Base-by-base conservation (phyloP, 2,329 filamentous ascomycete genomes). In the Colletotrichum camelliae region DNA sequence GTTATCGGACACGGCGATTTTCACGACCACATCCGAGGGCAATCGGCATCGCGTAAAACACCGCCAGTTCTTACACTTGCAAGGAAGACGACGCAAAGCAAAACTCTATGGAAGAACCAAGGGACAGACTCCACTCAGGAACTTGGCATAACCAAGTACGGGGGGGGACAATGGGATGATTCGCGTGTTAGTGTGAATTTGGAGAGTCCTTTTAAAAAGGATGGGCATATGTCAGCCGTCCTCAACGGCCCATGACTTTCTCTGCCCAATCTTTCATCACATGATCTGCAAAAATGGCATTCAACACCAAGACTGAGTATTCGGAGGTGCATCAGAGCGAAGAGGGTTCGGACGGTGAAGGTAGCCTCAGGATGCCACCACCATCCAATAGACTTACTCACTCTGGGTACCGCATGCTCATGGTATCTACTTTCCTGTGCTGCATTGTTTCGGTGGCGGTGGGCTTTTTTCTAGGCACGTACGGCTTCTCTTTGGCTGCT, bases 241-340 rank as follows among this genome's bases (percentile, higher is more conserved):
- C 0, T 1, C 1, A 48, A n/a, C 6, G n/a, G 43, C n/a, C 10
- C 43, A 21, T n/a, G n/a, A n/a, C 10, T 1, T 48, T 12, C 1
- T 48, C n/a, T 48, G 43, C 10, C n/a, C 18, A 48, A 48, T 1
- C 5, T 48, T 21, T 21, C 43, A 4, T 48, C 9, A 4, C 7
- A 48, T 7, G 5, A 48, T 48, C n/a, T 48, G 43, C 10, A 4
- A 21, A 5, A 48, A 48, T 48, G 43, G 43, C 13, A 48, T 21
- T 48, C 43, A 48, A 48, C 43, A 48, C 43, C 18, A 48, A 48
- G 43, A 48, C 18, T 48, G 43, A 48, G 4, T 48, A 48, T 48
- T 48, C 43, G n/a, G 43, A 48, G 43, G n/a, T 48, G n/a, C 43
- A 48, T 21, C 43, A 48, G 43, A 48, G 43, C 43, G 43, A 48